Evolutionary conservation across 1,139 yeast genomes (phyloP).

Genomic region (Scheffersomyces titani): DNA sequence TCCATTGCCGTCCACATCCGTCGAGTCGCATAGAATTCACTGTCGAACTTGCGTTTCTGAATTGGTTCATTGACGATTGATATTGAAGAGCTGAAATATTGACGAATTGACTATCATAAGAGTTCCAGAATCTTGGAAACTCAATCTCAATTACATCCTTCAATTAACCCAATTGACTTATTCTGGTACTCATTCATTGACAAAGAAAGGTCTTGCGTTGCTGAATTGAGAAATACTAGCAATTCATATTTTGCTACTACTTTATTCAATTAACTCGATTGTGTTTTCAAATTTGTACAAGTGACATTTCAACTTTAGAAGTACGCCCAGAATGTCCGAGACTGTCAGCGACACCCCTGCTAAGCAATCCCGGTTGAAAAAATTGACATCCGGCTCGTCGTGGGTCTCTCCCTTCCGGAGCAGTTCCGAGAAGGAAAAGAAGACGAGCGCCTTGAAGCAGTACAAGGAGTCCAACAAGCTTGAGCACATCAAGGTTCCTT

Average conservation of each 20-base stretch:
- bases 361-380: conserved; percentile 29
- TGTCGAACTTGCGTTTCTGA: background rate
- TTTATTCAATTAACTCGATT: background rate
- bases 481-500: conserved; percentile 39
- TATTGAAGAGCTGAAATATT: background rate
- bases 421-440: conserved; percentile 12
- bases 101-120: background rate
- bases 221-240: background rate
- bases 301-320: background rate
- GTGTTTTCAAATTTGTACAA: background rate
- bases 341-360: background rate
- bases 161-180: too few relatives aligned
- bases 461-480: conserved; percentile 36
- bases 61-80: background rate
- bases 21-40: background rate
- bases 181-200: background rate
- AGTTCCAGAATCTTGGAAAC: background rate
- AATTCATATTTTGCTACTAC: background rate
- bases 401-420: conserved; percentile 59
- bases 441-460: conserved; percentile 35
- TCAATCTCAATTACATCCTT: too few relatives aligned
- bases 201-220: background rate
- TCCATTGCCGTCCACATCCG: background rate
- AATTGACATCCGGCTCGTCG: conserved; percentile 36
- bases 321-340: background rate